Evolutionary conservation across 2,329 filamentous ascomycete species (phyloP).

Genomic region (Saccharata proteae): DNA sequence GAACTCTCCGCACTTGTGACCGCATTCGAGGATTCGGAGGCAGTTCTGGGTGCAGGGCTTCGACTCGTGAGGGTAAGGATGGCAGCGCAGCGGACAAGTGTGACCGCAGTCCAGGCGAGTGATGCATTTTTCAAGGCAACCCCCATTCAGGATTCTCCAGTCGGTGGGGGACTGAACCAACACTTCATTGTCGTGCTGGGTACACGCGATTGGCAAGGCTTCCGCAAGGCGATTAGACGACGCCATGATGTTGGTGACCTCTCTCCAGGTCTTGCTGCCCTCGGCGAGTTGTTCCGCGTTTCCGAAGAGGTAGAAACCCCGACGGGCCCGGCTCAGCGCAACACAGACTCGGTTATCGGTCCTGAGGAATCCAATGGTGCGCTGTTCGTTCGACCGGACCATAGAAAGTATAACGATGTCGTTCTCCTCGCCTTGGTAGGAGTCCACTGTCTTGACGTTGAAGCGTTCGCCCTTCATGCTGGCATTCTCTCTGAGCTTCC

Average conservation of each 20-base stretch:
- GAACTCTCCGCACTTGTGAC: constrained; percentile 1
- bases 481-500: constrained; percentile 30
- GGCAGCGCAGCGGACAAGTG: constrained; percentile 20
- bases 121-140: constrained; percentile 4
- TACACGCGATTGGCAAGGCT: constrained; percentile 52
- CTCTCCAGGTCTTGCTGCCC: constrained; percentile 38
- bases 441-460: constrained; percentile 72
- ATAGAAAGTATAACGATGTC: constrained; percentile 70
- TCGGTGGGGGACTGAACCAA: constrained; percentile 29
- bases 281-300: constrained; percentile 47
- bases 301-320: constrained; percentile 77
- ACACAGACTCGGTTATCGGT: constrained; percentile 53
- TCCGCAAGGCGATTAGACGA: constrained; percentile 29
- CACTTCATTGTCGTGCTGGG: constrained; percentile 42
- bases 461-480: constrained; percentile 30
- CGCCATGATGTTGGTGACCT: constrained; percentile 37
- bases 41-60: constrained; percentile 4
- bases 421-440: constrained; percentile 86
- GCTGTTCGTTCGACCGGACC: constrained; percentile 53
- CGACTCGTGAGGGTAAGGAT: constrained; percentile 12
- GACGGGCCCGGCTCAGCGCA: constrained; percentile 56
- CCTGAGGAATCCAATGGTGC: constrained; percentile 60
- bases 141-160: constrained; percentile 4
- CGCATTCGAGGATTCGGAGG: neutral
- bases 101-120: constrained; percentile 20